A percentile compares a stretch with the other conserved stretches of the same genome.
Conservation (phyloP, 169 alveolate species). For the Toxoplasma gondii region DNA sequence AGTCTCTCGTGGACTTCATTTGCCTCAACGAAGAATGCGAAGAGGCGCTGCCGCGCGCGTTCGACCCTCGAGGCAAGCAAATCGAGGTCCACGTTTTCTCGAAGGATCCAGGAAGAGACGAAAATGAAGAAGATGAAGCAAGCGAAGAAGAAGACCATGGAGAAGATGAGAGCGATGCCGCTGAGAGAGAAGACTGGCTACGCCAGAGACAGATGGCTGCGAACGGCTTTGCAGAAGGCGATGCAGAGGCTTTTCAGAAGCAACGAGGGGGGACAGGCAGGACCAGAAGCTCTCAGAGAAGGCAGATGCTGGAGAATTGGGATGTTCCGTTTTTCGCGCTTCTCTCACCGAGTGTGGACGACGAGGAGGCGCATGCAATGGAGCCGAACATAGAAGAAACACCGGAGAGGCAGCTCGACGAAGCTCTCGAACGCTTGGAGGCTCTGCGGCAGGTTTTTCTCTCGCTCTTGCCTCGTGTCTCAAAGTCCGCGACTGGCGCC, state of each 20-base stretch:
- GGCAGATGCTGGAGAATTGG: no score
- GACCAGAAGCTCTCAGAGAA: no score
- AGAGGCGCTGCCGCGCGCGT: constrained; percentile 42
- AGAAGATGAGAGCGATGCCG: neutral
- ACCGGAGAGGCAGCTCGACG: neutral
- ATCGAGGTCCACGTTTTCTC: constrained; percentile 29
- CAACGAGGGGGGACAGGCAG: no score
- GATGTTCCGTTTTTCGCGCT: no score
- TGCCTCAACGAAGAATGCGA: constrained; percentile 47
- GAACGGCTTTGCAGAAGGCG: no score
- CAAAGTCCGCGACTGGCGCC: neutral
- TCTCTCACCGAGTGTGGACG: neutral
- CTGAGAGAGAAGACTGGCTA: neutral
- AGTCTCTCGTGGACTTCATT: constrained; percentile 49
- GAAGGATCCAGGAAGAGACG: neutral
- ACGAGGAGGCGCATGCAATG: neutral
- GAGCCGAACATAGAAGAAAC: neutral
- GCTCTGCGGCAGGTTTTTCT: neutral
- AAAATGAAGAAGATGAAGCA: neutral
- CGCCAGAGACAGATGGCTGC: neutral
- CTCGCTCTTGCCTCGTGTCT: neutral
- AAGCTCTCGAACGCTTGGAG: no score
- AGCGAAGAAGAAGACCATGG: neutral
- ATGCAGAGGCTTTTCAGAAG: no score
- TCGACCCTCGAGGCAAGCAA: constrained; percentile 55